Percentiles rank a stretch among this genome's conserved stretches.
Conservation (phyloP, 768 basidiomycete species). For the Termitomyces sp. region DNA sequence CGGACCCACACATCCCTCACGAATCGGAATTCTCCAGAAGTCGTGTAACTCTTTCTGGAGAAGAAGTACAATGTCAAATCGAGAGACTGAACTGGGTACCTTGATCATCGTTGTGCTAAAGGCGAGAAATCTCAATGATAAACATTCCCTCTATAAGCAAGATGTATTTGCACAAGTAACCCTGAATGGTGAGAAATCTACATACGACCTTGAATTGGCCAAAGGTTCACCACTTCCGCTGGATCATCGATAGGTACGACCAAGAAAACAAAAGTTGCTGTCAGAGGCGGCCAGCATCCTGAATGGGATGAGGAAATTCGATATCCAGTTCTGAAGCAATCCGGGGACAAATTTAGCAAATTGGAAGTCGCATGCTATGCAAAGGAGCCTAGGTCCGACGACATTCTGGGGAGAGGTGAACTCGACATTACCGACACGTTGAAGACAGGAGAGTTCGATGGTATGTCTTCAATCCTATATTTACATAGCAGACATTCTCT, state of each 20-base stretch:
- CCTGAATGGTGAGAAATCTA: slow-evolving; percentile 37
- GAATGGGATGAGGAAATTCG: slow-evolving; percentile 89
- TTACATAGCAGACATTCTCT: background rate
- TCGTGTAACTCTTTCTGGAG: background rate
- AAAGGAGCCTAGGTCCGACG: slow-evolving; percentile 67
- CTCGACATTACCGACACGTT: slow-evolving; percentile 77
- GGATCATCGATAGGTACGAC: slow-evolving; percentile 36
- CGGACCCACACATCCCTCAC: background rate
- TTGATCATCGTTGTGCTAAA: slow-evolving; percentile 83
- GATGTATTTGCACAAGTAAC: slow-evolving; percentile 74
- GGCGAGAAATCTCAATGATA: slow-evolving; percentile 76
- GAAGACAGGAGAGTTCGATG: slow-evolving; percentile 86
- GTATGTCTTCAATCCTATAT: slow-evolving; percentile 35
- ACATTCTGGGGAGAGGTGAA: slow-evolving; percentile 69
- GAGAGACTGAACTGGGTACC: slow-evolving; percentile 62
- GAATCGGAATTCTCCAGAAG: background rate
- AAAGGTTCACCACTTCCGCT: background rate
- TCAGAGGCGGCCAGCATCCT: slow-evolving; percentile 90
- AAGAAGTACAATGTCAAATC: slow-evolving; percentile 22
- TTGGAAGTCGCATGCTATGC: slow-evolving; percentile 77
- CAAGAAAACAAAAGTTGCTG: slow-evolving; percentile 66
- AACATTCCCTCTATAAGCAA: slow-evolving; percentile 85
- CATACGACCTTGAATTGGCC: background rate
- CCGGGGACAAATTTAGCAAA: slow-evolving; percentile 46
- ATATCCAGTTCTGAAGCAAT: slow-evolving; percentile 62